Evolutionary conservation across 2,329 filamentous ascomycete genomes (phyloP).

Genomic region (Akanthomyces lecanii): DNA sequence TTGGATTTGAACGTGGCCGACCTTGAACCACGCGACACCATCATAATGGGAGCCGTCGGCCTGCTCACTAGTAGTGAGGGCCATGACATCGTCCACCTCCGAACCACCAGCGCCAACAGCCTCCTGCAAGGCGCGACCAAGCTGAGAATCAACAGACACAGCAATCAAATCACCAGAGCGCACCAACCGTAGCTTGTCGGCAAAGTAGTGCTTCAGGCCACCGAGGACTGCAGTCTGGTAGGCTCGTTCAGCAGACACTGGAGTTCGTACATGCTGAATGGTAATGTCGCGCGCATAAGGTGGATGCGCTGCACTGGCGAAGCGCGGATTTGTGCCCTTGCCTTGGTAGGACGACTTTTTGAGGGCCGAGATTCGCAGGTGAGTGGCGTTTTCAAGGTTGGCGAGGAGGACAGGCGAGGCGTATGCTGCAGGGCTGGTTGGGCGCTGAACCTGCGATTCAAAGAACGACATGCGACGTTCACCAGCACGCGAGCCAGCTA

Average conservation of each 20-base stretch:
- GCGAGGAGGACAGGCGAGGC: constrained; percentile 82
- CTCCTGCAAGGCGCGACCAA: constrained; percentile 79
- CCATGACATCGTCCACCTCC: constrained; percentile 67
- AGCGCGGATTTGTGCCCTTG: constrained; percentile 52
- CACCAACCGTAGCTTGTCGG: constrained; percentile 74
- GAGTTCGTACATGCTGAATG: constrained; percentile 82
- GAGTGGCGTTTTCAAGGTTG: constrained; percentile 75
- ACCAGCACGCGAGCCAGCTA: constrained; percentile 50
- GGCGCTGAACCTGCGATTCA: constrained; percentile 62
- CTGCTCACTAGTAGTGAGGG: constrained; percentile 41
- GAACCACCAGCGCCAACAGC: constrained; percentile 53
- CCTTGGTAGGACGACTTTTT: constrained; percentile 47
- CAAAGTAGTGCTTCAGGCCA: constrained; percentile 84
- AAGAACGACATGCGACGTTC: constrained; percentile 58
- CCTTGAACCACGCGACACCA: constrained; percentile 86
- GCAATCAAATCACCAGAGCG: constrained; percentile 85
- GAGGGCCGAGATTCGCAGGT: constrained; percentile 72
- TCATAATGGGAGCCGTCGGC: constrained; percentile 39
- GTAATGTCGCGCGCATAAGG: constrained; percentile 72
- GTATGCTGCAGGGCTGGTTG: constrained; percentile 60
- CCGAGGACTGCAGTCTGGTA: constrained; percentile 83
- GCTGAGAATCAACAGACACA: constrained; percentile 79
- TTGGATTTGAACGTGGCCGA: constrained; percentile 65
- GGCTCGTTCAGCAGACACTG: constrained; percentile 77
- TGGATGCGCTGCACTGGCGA: constrained; percentile 51